Evolutionary conservation across 768 basidiomycete genomes (phyloP), one percentile per base, ranked within the genome.

Genomic region (Leccinum fibrillosum): DNA sequence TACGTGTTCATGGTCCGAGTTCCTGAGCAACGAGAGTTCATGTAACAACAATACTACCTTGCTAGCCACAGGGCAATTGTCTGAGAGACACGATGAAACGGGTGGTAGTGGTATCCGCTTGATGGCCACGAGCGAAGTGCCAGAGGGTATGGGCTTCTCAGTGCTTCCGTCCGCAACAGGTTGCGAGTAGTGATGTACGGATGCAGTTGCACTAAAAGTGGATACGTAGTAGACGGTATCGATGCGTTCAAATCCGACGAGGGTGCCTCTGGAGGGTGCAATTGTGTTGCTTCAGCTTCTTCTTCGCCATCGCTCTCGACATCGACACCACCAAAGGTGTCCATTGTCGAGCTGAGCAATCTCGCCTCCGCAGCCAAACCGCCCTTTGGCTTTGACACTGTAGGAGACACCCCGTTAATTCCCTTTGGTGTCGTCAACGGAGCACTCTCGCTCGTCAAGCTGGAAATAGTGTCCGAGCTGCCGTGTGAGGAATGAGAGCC

Each of bases 31-130:
- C 9, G 61, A 69, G 42, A 91, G 67, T 74, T 93, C 91, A 47
- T 77, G 76, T 60, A 80, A 71, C 55, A 92, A 69, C 56, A 89
- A 88, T 17, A 73, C 65, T 8, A 92, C 74, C 74, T 92, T 92
- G 30, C 80, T 77, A 9, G 81, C 81, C 1, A 84, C 82, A 0
- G 67, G 55, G 3, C 58, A 57, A 21, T 73, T 64, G 2, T 68
- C 68, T 9, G 63, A 39, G 50, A 62, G 45, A 4, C 57, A 42
- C 9, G 56, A 55, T 2, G 77, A 74, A 5, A 82, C 81, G 35
- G 61, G 48, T 6, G 83, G 65, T 52, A 92, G 80, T 13, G 80
- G 78, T 39, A 93, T 82, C 58, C 80, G 81, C 75, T 93, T 93
- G 68, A 93, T 86, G 17, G 91, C 92, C 8, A 93, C 85, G n/a